phyloP scores from a whole-genome alignment of 2,329 filamentous ascomycete genomes.

The Dactylellina sp. region DNA sequence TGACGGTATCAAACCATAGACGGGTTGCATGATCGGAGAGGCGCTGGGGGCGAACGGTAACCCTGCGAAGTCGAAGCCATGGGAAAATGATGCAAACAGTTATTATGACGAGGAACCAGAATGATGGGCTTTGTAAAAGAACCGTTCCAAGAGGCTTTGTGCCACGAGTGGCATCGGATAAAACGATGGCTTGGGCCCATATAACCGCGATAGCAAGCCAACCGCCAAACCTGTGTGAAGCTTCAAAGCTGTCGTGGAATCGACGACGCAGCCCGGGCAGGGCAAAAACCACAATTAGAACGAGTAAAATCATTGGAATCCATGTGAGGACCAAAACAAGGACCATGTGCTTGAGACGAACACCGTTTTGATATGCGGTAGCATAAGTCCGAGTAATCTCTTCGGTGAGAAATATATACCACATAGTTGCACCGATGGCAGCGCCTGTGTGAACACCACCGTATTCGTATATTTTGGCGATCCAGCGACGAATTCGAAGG shows the following conservation, averaged over 20 bases:
- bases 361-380: constrained; percentile 27
- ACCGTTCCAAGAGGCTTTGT: constrained; percentile 56
- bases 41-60: constrained; percentile 73
- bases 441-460: constrained; percentile 69
- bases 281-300: constrained; percentile 70
- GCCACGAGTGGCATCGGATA: constrained; percentile 62
- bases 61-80: constrained; percentile 78
- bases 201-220: constrained; percentile 76
- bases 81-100: constrained; percentile 76
- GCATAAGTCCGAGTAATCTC: constrained; percentile 61
- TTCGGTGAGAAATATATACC: constrained; percentile 65
- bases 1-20: constrained; percentile 74
- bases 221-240: constrained; percentile 77
- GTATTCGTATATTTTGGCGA: constrained; percentile 69
- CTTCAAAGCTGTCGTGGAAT: constrained; percentile 77
- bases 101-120: constrained; percentile 78
- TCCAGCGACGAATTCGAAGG: constrained; percentile 65
- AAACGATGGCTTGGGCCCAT: constrained; percentile 72
- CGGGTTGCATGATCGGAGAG: constrained; percentile 79
- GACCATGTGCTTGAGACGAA: constrained; percentile 30
- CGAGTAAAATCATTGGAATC: constrained; percentile 68
- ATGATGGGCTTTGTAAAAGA: constrained; percentile 67
- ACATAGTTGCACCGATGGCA: constrained; percentile 66
- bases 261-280: constrained; percentile 73
- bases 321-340: constrained; percentile 57